Conservation (phyloP, 495 filamentous ascomycete species). For the Alectoria sarmentosa region DNA sequence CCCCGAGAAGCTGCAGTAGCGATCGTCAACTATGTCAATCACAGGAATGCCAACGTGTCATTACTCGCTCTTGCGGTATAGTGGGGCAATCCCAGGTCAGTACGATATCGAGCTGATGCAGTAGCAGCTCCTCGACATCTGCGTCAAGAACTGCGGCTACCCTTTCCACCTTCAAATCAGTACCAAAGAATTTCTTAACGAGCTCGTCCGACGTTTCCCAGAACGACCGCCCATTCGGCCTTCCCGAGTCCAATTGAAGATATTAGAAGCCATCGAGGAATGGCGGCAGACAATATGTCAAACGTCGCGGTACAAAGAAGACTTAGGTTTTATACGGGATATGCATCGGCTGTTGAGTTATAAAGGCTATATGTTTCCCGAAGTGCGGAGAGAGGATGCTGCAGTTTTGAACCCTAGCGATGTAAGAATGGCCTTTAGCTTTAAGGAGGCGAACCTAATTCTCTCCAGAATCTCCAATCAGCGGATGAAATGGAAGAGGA, state of each 20-base stretch:
- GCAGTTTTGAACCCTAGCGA: constrained; percentile 97
- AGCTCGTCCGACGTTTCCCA: constrained; percentile 92
- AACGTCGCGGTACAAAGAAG: constrained; percentile 93
- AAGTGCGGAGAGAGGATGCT: constrained; percentile 86
- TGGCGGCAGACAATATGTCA: constrained; percentile 98
- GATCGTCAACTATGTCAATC: constrained; percentile 91
- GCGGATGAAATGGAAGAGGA: constrained; percentile 99
- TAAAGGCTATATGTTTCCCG: constrained; percentile 94
- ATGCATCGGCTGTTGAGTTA: constrained; percentile 95
- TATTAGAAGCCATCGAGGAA: constrained; percentile 95
- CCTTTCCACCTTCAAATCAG: constrained; percentile 97
- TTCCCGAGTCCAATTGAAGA: constrained; percentile 80
- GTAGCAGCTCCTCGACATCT: constrained; percentile 84
- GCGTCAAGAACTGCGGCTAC: constrained; percentile 99
- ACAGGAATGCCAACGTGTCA: constrained; percentile 91
- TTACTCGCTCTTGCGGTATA: constrained; percentile 71
- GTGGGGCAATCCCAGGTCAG: not conserved
- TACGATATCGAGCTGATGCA: constrained; percentile 22
- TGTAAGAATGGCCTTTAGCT: constrained; percentile 47
- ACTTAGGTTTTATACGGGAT: constrained; percentile 91
- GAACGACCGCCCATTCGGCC: constrained; percentile 84
- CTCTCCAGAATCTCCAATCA: constrained; percentile 74
- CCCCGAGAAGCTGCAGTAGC: constrained; percentile 92
- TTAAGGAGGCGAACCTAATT: constrained; percentile 29
- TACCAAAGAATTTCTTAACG: constrained; percentile 98